phyloP scores from a whole-genome alignment of 352 stramenopile species.

The Pythium vanterpoolii region DNA sequence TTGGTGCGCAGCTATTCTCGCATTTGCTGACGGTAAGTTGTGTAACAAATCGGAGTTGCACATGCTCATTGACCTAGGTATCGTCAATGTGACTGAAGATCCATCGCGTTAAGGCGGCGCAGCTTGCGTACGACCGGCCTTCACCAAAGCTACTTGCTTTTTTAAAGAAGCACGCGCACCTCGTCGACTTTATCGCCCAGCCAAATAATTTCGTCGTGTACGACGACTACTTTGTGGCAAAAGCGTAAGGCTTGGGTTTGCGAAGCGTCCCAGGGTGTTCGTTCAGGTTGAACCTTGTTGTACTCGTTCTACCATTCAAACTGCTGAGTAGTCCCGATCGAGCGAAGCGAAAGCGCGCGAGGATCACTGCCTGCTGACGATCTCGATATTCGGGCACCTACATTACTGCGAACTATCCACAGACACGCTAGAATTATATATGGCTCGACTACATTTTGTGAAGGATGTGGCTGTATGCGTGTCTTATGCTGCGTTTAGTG shows the following conservation, averaged over 20 bases:
- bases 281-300: no score
- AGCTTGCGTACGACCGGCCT: constrained; percentile 75
- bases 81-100: constrained; percentile 1
- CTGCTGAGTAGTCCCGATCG: no score
- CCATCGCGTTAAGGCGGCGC: constrained; percentile 1
- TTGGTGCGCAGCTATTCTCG: constrained; percentile 65
- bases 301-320: no score
- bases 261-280: background rate
- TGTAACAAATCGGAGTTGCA: background rate
- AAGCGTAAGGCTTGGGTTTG: background rate
- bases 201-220: constrained; percentile 88
- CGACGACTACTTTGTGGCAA: constrained; percentile 49
- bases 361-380: no score
- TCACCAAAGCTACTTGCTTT: constrained; percentile 82
- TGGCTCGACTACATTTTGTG: no score
- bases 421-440: no score
- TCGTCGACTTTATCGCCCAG: constrained; percentile 52
- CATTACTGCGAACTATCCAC: no score
- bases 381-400: no score
- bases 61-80: background rate
- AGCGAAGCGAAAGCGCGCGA: no score
- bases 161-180: constrained; percentile 58
- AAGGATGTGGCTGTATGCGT: no score
- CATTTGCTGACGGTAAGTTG: constrained; percentile 38
- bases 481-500: no score